Evolutionary conservation across 1,284 basidiomycete species (phyloP), one percentile per base, ranked within the genome.

Genomic region (Athelia sp.): DNA sequence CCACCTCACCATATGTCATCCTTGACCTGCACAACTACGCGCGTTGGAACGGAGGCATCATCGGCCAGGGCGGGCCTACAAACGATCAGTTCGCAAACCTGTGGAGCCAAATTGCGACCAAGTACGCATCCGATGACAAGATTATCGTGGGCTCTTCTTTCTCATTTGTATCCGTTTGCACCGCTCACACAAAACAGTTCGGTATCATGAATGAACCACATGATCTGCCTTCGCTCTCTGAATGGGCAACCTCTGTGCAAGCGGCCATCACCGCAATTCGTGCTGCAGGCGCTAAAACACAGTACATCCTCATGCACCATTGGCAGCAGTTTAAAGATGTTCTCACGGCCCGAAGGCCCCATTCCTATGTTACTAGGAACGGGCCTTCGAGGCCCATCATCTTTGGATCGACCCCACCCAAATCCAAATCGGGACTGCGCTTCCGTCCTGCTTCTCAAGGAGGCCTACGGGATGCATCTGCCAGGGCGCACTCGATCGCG

Each of bases 21-120:
- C 24, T 43, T 26, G 47, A 48, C 23, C 15, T 48, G 81, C 78
- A 81, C 62, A 81, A 81, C 61, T 80, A 81, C 44, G 79, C 77
- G 15, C 64, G 78, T n/a, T 80, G 65, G 63, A 67, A 79, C 38
- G 67, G 68, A 24, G 58, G 62, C 72, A 78, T 80, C 45, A 73
- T 83, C 23, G 81, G 80, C 1, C 78, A 81, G 58, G 82, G 79
- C 36, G 81, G 81, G 3, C 81, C 83, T 1, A 72, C 71, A 13
- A 75, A 82, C 56, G 75, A 66, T 1, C 58, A 77, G 48, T 81
- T 83, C 54, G 81, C 81, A 1, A 62, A 59, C 1, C 61, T 81
- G 18, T 85, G 82, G 82, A 60, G 62, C 42, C 63, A 68, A 29
- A 63, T 84, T 42, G 82, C 82, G 1, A 56, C 69, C 3, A 72